Percentiles rank a stretch among this genome's conserved stretches.
Evolutionary conservation across 345 rosid species (phyloP).

Genomic region (Salix viminalis): DNA sequence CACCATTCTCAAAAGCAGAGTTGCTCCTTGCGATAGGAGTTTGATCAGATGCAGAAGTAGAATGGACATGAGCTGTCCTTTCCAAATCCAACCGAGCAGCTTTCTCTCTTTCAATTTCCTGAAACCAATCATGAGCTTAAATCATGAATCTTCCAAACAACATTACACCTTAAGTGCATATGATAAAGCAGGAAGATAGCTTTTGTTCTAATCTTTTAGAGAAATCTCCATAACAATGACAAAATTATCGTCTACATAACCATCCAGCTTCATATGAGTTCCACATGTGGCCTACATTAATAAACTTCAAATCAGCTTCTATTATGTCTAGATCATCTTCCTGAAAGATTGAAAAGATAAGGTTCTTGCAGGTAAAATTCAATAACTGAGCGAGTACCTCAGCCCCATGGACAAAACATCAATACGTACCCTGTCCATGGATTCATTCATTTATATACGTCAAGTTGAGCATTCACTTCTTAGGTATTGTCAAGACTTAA

Average conservation of each 20-base stretch:
- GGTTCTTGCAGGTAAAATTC: not conserved
- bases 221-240: not conserved
- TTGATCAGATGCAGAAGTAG: conserved; percentile 54
- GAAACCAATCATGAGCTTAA: conserved; percentile 14
- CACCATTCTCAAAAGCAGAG: conserved; percentile 73
- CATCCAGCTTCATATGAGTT: not conserved
- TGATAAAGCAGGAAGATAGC: not conserved
- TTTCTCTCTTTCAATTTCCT: conserved; percentile 93
- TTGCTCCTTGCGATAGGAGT: conserved; percentile 49
- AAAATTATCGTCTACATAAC: not conserved
- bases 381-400: not conserved
- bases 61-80: conserved; percentile 51
- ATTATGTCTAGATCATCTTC: not conserved
- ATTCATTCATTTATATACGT: not conserved
- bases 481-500: not conserved
- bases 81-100: conserved; percentile 82
- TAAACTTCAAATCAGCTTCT: not conserved
- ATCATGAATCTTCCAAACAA: not conserved
- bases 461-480: conserved; percentile 3
- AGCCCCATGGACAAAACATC: not conserved
- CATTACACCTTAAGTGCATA: not conserved
- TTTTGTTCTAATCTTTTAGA: not conserved
- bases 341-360: not conserved
- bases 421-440: not conserved
- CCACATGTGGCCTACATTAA: not conserved